Evolutionary conservation across 768 basidiomycete species (phyloP), one percentile per base, ranked within the genome.

Genomic region (Leccinum subgranulosum): DNA sequence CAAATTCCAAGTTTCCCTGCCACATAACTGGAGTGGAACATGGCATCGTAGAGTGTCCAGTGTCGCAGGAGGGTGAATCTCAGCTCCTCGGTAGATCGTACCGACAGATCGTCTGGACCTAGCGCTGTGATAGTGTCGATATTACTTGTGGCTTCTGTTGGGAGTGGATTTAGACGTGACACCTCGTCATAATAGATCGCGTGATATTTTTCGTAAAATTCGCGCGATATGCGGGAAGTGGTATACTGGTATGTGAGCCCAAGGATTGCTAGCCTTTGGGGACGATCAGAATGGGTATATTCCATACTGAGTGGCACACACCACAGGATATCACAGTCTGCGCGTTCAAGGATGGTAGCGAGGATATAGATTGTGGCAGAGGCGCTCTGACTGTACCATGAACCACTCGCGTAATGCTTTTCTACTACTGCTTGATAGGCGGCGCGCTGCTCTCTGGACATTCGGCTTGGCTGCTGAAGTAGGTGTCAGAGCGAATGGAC

Each of bases 31-130:
- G 94, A 97, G 72, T 99, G 96, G 66, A 88, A 87, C 97, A 99
- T 98, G 11, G 95, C 87, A 67, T 99, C 97, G 69, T 98, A 98
- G 48, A 99, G 75, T 29, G 90, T 98, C 97, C 97, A 99, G 75
- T 98, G 97, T 56, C 96, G 82, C 69, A 95, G 94, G 54, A 98
- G 81, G 75, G 88, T 94, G 72, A 99, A 98, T 25, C 97, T 82
- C 54, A 98, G 77, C 72, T 99, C 97, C 52, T 95, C 93, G 31
- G 85, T 86, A 41, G 87, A 79, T 39, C 92, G 84, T 61, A 99
- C 85, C 29, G 87, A 84, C 57, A 80, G 76, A 69, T 98, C 95
- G 64, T 98, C 94, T 2, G 96, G 90, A 60, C 81, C 83, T 25
- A 85, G 74, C 0, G 85, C 81, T 53, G 79, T 78, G 58, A 77